Conservation (phyloP, 2,329 filamentous ascomycete species). For the Trematosphaeria pertusa region DNA sequence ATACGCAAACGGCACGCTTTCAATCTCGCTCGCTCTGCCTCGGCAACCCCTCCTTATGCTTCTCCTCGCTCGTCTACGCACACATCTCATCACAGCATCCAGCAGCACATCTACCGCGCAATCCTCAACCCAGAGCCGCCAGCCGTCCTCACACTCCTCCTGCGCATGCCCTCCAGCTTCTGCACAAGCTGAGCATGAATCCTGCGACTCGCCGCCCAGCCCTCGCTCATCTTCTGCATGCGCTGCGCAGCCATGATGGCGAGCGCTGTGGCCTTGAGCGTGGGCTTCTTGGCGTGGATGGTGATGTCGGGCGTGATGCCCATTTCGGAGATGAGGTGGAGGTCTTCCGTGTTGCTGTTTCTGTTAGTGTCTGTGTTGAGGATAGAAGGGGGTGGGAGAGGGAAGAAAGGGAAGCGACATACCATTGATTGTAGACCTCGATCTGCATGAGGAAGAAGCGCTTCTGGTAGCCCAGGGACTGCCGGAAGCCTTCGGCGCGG, state of each 20-base stretch:
- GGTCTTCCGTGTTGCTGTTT: conserved; percentile 88
- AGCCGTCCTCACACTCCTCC: conserved; percentile 25
- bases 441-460: conserved; percentile 80
- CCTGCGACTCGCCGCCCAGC: conserved; percentile 60
- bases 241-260: conserved; percentile 59
- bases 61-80: no score
- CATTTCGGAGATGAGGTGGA: conserved; percentile 84
- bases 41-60: no score
- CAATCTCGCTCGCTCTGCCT: no score
- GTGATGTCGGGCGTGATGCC: conserved; percentile 66
- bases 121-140: conserved; percentile 19
- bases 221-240: conserved; percentile 57
- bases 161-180: conserved; percentile 56
- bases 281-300: conserved; percentile 53
- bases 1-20: no score
- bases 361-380: no score
- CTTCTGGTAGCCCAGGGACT: conserved; percentile 86
- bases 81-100: no score
- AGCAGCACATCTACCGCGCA: conserved; percentile 17
- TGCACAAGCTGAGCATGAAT: conserved; percentile 55
- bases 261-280: conserved; percentile 57
- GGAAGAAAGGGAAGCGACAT: conserved; percentile 55
- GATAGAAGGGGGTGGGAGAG: conserved; percentile 1
- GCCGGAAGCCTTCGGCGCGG: conserved; percentile 80
- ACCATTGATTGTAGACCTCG: conserved; percentile 89